Evolutionary conservation across 2,329 filamentous ascomycete genomes (phyloP).

Genomic region (Emergomyces orientalis): DNA sequence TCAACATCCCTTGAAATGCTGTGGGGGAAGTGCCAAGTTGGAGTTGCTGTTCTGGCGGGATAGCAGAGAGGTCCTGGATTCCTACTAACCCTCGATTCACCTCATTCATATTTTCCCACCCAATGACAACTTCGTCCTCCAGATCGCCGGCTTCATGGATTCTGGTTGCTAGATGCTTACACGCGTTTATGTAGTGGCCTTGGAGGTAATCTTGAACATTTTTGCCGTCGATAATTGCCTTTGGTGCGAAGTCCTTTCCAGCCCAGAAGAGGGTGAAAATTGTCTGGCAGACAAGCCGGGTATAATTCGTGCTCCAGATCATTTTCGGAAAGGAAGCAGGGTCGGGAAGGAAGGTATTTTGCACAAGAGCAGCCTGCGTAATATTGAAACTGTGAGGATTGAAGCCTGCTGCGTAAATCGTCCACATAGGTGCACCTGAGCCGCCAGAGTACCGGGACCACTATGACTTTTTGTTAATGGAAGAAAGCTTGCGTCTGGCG

Average conservation of each 20-base stretch:
- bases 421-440: constrained; percentile 96
- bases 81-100: constrained; percentile 83
- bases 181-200: constrained; percentile 71
- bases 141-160: constrained; percentile 87
- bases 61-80: constrained; percentile 66
- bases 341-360: constrained; percentile 74
- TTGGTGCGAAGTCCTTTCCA: constrained; percentile 84
- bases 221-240: constrained; percentile 84
- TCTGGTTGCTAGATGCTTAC: constrained; percentile 67
- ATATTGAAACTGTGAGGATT: constrained; percentile 76
- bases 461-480: constrained; percentile 35
- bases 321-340: constrained; percentile 89
- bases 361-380: constrained; percentile 86
- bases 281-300: constrained; percentile 71
- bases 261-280: constrained; percentile 94
- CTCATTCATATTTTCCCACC: constrained; percentile 95
- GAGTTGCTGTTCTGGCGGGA: constrained; percentile 79
- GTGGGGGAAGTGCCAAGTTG: constrained; percentile 91
- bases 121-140: constrained; percentile 76
- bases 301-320: constrained; percentile 99
- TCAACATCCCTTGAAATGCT: constrained; percentile 85
- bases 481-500: background rate
- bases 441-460: constrained; percentile 94
- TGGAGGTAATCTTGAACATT: constrained; percentile 97
- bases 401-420: constrained; percentile 83